Base-by-base conservation (phyloP, 2,329 filamentous ascomycete genomes). In the Calonectria leucothoes region DNA sequence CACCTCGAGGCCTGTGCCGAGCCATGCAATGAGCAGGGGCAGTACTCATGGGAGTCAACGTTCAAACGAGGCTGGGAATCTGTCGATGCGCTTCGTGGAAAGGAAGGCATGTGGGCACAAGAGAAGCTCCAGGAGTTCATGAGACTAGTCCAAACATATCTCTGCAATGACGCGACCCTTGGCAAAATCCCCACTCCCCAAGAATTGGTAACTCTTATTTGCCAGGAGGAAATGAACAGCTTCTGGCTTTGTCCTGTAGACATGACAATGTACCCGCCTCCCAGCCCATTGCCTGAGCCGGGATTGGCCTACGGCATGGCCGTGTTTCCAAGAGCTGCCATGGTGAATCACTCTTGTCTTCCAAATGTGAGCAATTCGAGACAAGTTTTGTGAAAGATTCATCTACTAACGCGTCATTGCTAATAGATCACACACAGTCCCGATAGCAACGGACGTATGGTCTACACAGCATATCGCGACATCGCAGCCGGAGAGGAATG, bases 201-300 rank as follows among this genome's bases (percentile, higher is more conserved):
- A 8, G 75, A 81, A 48, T 76, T 78, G 64, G 66, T 81, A 0
- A 64, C 75, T 2, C 45, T 81, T 11, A 70, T 81, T n/a, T 81
- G 80, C 70, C 81, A 81, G 48, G 80, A 81, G 25, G 80, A 81
- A 42, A 81, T 80, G 33, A 81, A 81, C 20, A 81, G 80, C 0
- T 81, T 81, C 52, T 80, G 79, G 1, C 71, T 81, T 15, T 81
- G 81, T 48, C 59, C 59, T 37, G 39, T 48, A 31, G 59, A 64
- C 37, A 48, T 48, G 37, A 45, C 59, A 48, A 48, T 64, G 39
- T 64, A 64, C 37, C 59, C 59, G 42, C 59, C 59, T 42, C 77
- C 76, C 7, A 72, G 61, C 69, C 65, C 49, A 25, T 42, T 15
- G 29, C 77, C 2, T 63, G 80, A 68, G 76, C 80, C 35, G 72